Evolutionary conservation across 768 basidiomycete species (phyloP).

Genomic region (Auricularia sp.): DNA sequence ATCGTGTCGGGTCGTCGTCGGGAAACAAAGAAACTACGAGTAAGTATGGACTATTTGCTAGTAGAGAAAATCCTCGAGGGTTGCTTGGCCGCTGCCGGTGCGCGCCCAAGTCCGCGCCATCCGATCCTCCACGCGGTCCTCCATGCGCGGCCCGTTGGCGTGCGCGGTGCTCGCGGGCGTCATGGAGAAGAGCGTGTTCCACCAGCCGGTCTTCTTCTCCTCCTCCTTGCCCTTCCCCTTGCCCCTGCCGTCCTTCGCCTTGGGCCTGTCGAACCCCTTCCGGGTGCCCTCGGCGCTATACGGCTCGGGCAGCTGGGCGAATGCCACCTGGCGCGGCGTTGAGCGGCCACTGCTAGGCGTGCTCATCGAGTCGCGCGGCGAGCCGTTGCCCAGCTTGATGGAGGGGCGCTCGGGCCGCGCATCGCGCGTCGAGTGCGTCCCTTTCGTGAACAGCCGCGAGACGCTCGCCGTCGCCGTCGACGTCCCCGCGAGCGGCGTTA

Average conservation of each 20-base stretch:
- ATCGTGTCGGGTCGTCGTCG: not conserved
- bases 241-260: not conserved
- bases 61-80: not conserved
- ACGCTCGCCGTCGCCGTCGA: conserved; percentile 70
- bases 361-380: conserved; percentile 22
- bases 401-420: conserved; percentile 48
- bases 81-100: not conserved
- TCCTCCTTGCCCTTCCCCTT: not conserved
- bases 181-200: not conserved
- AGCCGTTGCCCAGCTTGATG: conserved; percentile 28
- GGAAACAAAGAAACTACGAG: not conserved
- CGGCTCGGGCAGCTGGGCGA: conserved; percentile 63
- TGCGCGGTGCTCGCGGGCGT: not conserved
- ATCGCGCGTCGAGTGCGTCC: conserved; percentile 46
- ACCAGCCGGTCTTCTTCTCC: not conserved
- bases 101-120: not conserved
- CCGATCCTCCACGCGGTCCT: not conserved
- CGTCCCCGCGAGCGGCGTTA: conserved; percentile 43
- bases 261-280: not conserved
- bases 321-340: conserved; percentile 71
- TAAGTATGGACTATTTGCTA: not conserved
- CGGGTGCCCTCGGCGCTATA: conserved; percentile 20
- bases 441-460: conserved; percentile 64
- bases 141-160: not conserved
- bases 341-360: conserved; percentile 36